phyloP scores from a whole-genome alignment of 2,329 filamentous ascomycete genomes.

The Beauveria scarabaeidicola region DNA sequence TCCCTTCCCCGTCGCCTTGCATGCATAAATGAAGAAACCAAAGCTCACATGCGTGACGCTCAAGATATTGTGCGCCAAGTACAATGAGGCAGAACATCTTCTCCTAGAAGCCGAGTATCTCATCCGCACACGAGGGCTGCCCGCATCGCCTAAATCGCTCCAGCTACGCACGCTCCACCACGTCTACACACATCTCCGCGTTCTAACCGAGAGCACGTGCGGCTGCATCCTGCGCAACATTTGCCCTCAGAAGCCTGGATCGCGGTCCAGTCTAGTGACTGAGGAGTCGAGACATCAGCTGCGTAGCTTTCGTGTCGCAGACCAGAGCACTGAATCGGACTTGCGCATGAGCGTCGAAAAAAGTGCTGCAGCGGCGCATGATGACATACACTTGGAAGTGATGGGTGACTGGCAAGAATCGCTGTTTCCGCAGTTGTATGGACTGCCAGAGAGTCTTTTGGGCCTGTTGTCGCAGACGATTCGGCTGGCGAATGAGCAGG shows the following conservation, averaged over 20 bases:
- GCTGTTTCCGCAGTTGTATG: slow-evolving; percentile 2
- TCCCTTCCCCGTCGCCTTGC: not conserved
- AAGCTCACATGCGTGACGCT: not conserved
- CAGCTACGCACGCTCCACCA: not conserved
- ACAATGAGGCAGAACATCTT: slow-evolving; percentile 6
- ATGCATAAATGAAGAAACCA: not conserved
- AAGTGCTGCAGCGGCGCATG: not conserved
- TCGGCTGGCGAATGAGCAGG: slow-evolving; percentile 6
- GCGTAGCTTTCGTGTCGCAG: slow-evolving; percentile 4
- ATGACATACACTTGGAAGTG: slow-evolving; percentile 1
- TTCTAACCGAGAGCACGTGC: slow-evolving; percentile 7
- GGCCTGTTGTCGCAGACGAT: slow-evolving; percentile 4
- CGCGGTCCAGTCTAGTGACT: not conserved
- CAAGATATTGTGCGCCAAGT: not conserved
- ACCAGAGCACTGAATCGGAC: slow-evolving; percentile 6
- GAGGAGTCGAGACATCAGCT: not conserved
- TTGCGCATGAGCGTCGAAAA: not conserved
- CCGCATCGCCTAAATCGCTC: not conserved
- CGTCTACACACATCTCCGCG: slow-evolving; percentile 5
- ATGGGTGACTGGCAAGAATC: not conserved
- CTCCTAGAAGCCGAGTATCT: slow-evolving; percentile 2
- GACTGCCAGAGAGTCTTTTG: slow-evolving; percentile 1
- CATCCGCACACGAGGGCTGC: slow-evolving; percentile 4
- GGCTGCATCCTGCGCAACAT: slow-evolving; percentile 5
- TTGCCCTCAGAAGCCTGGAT: not conserved